These are phyloP conservation scores for Termitomyces sp. DNA, from an alignment of 768 basidiomycete genomes.

Conservation along the genomic window DNA sequence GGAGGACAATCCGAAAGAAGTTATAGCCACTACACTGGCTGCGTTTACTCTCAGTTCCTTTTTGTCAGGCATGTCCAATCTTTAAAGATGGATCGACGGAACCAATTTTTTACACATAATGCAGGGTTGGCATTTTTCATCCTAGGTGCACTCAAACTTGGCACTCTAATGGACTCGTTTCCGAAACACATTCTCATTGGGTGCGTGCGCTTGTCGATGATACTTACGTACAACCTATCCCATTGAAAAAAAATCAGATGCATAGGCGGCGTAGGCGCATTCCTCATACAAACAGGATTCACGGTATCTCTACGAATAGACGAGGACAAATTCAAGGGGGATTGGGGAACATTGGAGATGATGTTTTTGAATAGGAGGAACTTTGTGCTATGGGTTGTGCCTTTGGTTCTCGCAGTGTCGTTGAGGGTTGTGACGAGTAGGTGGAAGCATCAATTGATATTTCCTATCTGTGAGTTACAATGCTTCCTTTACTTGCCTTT, in stretches of 20 bases:
- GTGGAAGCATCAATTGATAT: constrained; percentile 85
- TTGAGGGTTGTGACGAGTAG: constrained; percentile 77
- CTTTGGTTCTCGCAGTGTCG: constrained; percentile 69
- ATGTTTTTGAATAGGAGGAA: constrained; percentile 65
- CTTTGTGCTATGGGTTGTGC: constrained; percentile 74
- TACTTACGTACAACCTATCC: background rate
- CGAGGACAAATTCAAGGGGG: constrained; percentile 56
- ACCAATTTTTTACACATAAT: background rate
- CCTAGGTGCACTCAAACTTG: constrained; percentile 78
- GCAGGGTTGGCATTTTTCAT: constrained; percentile 76
- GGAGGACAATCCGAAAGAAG: constrained; percentile 57
- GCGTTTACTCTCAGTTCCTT: constrained; percentile 85
- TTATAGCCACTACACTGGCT: constrained; percentile 88
- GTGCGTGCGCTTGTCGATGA: constrained; percentile 22
- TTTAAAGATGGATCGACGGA: background rate
- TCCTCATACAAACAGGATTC: constrained; percentile 85
- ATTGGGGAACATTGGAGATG: constrained; percentile 58
- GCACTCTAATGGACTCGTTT: constrained; percentile 89
- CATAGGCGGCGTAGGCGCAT: constrained; percentile 93
- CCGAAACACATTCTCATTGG: constrained; percentile 98
- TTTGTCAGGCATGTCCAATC: constrained; percentile 63
- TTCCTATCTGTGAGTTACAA: constrained; percentile 68
- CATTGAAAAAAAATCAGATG: constrained; percentile 36
- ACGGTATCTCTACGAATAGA: constrained; percentile 80
- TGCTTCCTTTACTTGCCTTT: background rate